Evolutionary conservation across 1,284 basidiomycete species (phyloP), one percentile per base, ranked within the genome.

Genomic region (Pterulicium gracile): DNA sequence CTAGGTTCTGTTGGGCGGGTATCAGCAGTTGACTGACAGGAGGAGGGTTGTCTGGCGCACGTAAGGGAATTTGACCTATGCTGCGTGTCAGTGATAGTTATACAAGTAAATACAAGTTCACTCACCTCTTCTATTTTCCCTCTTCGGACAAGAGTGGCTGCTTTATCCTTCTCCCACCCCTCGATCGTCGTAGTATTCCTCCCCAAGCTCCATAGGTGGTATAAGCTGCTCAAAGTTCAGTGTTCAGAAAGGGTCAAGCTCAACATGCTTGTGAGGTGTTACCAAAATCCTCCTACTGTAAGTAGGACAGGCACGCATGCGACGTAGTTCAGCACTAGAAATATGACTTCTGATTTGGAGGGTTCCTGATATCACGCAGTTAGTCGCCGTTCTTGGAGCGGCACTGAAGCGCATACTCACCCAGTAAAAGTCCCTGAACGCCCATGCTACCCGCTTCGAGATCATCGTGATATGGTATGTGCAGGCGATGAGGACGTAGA

Each of bases 101-200:
- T n/a, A n/a, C n/a, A n/a, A n/a, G n/a, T n/a, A n/a, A n/a, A n/a
- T n/a, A n/a, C n/a, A n/a, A n/a, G 3, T 36, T 21, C 4, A 57
- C 71, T 20, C 51, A 87, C 86, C 65, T 92, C 87, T 45, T 73
- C 77, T 51, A 98, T 86, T 63, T 87, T 88, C 1, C 94, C 95
- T 49, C 86, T 69, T 12, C 88, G 77, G 41, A 92, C 79, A 54
- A 98, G 74, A 0, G 81, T 88, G 3, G 89, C 84, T 0, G 83
- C 90, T 61, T 88, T 92, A 58, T 98, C 93, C 66, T 97, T 97
- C 62, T 98, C 96, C 89, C 91, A 96, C 1, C 88, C 81, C 66
- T 98, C 95, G 48, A 98, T 96, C 0, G 95, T 98, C 0, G 95
- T 98, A 10, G 84, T 84, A 61, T 98, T 98, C 17, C 74, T 73